Conservation (phyloP, 2,329 filamentous ascomycete genomes). For the Pseudocercospora fijiensis region DNA sequence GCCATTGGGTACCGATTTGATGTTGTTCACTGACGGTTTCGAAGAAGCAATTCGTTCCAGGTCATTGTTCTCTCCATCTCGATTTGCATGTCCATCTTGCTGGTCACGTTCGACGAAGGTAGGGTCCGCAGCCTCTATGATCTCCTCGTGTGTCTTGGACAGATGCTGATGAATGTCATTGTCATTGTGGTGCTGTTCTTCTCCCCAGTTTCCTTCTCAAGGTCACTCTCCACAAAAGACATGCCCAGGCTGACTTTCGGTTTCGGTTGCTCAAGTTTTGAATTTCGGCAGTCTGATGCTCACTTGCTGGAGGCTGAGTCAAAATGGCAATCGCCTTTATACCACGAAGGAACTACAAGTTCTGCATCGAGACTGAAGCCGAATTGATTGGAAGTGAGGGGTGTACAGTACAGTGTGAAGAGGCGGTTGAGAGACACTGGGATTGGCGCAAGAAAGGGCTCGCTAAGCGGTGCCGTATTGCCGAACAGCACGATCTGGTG, state of each 20-base stretch:
- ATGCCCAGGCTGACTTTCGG: background rate
- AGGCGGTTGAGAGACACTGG: no score
- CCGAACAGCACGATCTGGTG: background rate
- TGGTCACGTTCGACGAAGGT: conserved; percentile 12
- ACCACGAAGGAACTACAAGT: no score
- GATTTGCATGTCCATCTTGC: background rate
- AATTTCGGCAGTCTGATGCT: background rate
- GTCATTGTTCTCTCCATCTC: conserved; percentile 15
- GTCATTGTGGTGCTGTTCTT: background rate
- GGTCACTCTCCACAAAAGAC: conserved; percentile 2
- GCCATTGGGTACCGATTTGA: conserved; percentile 47
- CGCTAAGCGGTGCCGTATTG: conserved; percentile 7
- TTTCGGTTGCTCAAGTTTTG: background rate
- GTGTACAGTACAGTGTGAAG: no score
- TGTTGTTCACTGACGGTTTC: conserved; percentile 44
- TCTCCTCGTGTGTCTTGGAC: conserved; percentile 4
- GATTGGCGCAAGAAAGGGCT: background rate
- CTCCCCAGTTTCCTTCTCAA: conserved; percentile 4
- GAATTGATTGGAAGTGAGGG: no score
- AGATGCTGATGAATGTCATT: background rate
- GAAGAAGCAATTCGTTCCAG: conserved; percentile 29
- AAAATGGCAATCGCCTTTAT: background rate
- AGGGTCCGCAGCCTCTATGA: conserved; percentile 17
- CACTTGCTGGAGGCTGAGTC: background rate
- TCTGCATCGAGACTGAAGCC: no score